Percentiles rank a stretch among this genome's conserved stretches.
Conservation (phyloP, 2,329 filamentous ascomycete genomes). For the Arthrobotrys sphaeroides region DNA sequence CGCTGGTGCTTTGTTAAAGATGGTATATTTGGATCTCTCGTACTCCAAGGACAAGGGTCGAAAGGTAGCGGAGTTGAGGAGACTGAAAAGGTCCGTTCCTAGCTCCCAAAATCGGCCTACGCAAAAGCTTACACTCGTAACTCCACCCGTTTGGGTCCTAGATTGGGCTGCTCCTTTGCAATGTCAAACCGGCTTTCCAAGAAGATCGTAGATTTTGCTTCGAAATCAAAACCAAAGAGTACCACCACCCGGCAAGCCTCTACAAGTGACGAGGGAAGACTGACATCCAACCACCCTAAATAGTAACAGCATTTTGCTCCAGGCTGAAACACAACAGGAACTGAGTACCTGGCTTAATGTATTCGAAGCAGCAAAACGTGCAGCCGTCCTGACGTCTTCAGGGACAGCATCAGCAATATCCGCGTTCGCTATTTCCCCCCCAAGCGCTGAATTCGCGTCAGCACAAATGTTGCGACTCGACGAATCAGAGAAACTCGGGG, state of each 20-base stretch:
- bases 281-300: not conserved
- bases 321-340: constrained; percentile 90
- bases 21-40: constrained; percentile 93
- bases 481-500: constrained; percentile 70
- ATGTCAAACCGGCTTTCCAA: constrained; percentile 85
- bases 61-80: constrained; percentile 87
- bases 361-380: constrained; percentile 93
- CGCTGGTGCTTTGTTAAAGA: constrained; percentile 97
- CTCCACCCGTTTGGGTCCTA: not conserved
- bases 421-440: constrained; percentile 89
- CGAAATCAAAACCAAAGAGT: constrained; percentile 95
- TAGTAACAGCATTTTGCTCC: constrained; percentile 75
- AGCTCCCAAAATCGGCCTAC: not conserved
- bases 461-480: constrained; percentile 66
- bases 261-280: not conserved
- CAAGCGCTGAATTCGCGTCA: constrained; percentile 88
- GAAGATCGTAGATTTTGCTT: constrained; percentile 97
- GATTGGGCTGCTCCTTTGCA: constrained; percentile 93
- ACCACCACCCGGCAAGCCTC: constrained; percentile 62
- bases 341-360: constrained; percentile 94
- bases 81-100: constrained; percentile 75
- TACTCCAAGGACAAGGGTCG: constrained; percentile 70
- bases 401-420: constrained; percentile 73
- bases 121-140: no score
- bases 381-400: constrained; percentile 75